These are phyloP conservation scores for Aspergillus sp. DNA, from an alignment of 2,329 filamentous ascomycete genomes.

Conservation along the genomic window DNA sequence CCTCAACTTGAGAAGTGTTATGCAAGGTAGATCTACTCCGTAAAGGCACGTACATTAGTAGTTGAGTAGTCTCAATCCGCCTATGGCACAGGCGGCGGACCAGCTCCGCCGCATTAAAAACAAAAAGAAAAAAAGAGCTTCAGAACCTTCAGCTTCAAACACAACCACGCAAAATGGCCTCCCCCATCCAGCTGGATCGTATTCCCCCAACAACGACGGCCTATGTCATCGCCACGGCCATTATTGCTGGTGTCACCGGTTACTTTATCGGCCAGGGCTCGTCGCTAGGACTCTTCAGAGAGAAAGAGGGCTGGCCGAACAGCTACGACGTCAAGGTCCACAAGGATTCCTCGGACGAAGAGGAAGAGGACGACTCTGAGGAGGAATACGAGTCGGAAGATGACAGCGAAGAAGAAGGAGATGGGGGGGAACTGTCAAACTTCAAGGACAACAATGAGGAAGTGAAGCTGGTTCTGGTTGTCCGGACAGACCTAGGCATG, in stretches of 20 bases:
- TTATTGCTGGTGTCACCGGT: conserved; percentile 69
- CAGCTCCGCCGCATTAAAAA: too few species aligned
- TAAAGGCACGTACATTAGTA: too few species aligned
- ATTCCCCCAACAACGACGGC: conserved; percentile 51
- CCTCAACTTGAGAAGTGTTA: too few species aligned
- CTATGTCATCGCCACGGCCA: conserved; percentile 66
- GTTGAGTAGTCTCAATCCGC: too few species aligned
- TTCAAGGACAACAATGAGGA: conserved; percentile 63
- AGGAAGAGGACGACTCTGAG: conserved; percentile 18
- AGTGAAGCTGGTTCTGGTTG: conserved; percentile 89
- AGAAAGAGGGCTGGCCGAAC: conserved; percentile 46
- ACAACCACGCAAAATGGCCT: conserved; percentile 22
- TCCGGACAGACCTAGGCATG: conserved; percentile 94
- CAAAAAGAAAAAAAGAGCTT: too few species aligned
- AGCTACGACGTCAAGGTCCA: conserved; percentile 51
- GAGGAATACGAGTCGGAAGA: conserved; percentile 54
- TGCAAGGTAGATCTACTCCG: too few species aligned
- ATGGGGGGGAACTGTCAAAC: conserved; percentile 42
- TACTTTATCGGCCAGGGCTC: conserved; percentile 66
- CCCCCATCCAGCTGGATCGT: conserved; percentile 29
- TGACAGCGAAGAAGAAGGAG: conserved; percentile 65
- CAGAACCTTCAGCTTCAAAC: too few species aligned
- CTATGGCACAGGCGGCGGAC: neutral
- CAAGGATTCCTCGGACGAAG: conserved; percentile 38
- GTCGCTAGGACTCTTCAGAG: conserved; percentile 65